Base-by-base conservation (phyloP, 768 basidiomycete genomes). In the Neoboletus magnificus region DNA sequence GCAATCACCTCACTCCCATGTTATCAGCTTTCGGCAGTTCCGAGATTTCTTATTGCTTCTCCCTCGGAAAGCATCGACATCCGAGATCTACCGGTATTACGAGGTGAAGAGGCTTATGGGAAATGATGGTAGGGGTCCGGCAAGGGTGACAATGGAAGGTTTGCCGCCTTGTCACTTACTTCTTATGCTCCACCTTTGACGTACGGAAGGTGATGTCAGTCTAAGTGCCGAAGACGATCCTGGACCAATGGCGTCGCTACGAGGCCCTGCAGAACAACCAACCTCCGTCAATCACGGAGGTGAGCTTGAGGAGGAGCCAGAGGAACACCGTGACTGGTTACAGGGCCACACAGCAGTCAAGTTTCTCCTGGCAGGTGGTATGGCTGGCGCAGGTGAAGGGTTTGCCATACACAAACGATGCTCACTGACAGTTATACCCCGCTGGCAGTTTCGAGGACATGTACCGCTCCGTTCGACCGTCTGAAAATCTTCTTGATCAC, bases 401-500 rank as follows among this genome's bases (percentile, higher is more conserved):
- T 52, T 50, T 23, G 13, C 32, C 48, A 33, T 35, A 2, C 47
- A 32, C 22, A 16, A 44, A 33, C 35, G n/a, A 50, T 40, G 9
- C 20, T 41, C 27, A 6, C 52, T 63, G 42, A 51, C 55, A 58
- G 36, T 33, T 27, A 52, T 40, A 30, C 44, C n/a, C 30, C 43
- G 36, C 2, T 37, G 33, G 22, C 64, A 97, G 97, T 98, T 29
- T 98, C 96, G 15, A 82, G 97, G 62, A 91, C 95, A 43, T 94
- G 92, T 56, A 99, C 97, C 0, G 97, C 97, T 7, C 97, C 97
- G 1, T 98, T 98, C 61, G 97, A 99, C 75, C 85, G 97, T 51
- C 78, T 99, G 48, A 99, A 96, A 71, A 82, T 99, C 52, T 98
- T 97, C 72, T 80, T 99, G 55, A 98, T 98, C 58, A 98, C 97